Evolutionary conservation across 345 rosid species (phyloP), one percentile per base, ranked within the genome.

Genomic region (Citrus maxima): DNA sequence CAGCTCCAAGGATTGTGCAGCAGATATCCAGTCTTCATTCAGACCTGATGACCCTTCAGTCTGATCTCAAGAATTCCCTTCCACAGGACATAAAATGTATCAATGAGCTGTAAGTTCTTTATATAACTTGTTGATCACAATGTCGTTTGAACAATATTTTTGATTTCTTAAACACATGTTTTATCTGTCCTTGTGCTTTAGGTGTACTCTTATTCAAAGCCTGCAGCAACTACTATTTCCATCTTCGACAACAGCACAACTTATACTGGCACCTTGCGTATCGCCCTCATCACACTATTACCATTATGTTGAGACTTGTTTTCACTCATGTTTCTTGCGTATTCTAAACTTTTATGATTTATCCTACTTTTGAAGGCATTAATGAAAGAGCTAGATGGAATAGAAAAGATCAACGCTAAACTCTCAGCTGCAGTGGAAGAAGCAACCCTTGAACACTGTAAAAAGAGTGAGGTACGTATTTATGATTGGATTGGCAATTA

Each of bases 171-270:
- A 66, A 49, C 51, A 1, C 24, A 35, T 77, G 63, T 67, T 27
- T 64, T 34, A 71, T 60, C 46, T 38, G 61, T 77, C 9, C 54
- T 35, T 25, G 58, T 82, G 37, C 63, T 27, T 38, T 77, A 93
- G 98, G 90, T 93, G 97, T 82, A 91, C 88, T 19, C 89, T 94
- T 66, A 91, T 93, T 84, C 93, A 93, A 69, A 96, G 87, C 77
- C 81, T 94, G 86, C 99, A 93, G 88, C 99, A 93, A 76, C 76
- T 93, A 73, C 87, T 93, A 37, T 96, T 96, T 86, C 95, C 99
- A 60, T 96, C 99, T 80, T 96, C 97, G 58, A 94, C 98, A 58
- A 96, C 98, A 37, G 97, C 99, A 14, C 99, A 93, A 66, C 99
- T 97, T 28, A 90, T 91, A 84, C 79, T 93, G 82, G 93, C 99